Percentiles rank a stretch among this genome's conserved stretches.
Conservation (phyloP, 2,329 filamentous ascomycete species). For the Hypoxylon sp. region DNA sequence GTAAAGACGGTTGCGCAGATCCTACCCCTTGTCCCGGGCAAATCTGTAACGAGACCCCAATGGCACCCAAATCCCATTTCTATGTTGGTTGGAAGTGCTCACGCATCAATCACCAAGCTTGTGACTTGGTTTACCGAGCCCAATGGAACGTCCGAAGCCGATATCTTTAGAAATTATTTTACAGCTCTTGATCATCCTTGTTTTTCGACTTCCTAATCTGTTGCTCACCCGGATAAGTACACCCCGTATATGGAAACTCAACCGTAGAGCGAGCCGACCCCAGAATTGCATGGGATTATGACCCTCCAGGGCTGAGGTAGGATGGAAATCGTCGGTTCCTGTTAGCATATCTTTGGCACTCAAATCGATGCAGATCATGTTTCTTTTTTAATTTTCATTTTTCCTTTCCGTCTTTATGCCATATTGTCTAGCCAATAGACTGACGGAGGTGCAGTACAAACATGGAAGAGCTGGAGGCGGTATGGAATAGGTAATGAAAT, state of each 20-base stretch:
- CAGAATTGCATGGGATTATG: neutral
- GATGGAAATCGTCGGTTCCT: neutral
- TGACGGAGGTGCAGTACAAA: neutral
- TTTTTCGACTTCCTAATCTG: conserved; percentile 27
- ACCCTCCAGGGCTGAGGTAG: conserved; percentile 1
- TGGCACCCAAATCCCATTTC: conserved; percentile 14
- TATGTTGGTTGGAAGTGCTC: conserved; percentile 29
- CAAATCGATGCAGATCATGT: conserved; percentile 1
- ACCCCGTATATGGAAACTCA: conserved; percentile 4
- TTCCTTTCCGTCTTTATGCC: conserved; percentile 27
- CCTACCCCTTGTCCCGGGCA: conserved; percentile 16
- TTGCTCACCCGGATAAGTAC: neutral
- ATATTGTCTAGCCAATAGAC: conserved; percentile 18
- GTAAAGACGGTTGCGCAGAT: conserved; percentile 9
- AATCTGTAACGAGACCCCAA: conserved; percentile 32
- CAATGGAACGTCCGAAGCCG: conserved; percentile 13
- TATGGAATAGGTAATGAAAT: conserved; percentile 7
- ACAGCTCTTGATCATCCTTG: conserved; percentile 10
- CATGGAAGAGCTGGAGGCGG: conserved; percentile 9
- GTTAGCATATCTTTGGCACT: conserved; percentile 1
- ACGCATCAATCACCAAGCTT: conserved; percentile 17
- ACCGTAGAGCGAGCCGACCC: neutral
- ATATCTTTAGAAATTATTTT: conserved; percentile 23
- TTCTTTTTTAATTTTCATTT: conserved; percentile 15
- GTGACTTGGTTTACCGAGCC: conserved; percentile 22